Conservation (phyloP, 768 basidiomycete species). For the Boletus fagicola region DNA sequence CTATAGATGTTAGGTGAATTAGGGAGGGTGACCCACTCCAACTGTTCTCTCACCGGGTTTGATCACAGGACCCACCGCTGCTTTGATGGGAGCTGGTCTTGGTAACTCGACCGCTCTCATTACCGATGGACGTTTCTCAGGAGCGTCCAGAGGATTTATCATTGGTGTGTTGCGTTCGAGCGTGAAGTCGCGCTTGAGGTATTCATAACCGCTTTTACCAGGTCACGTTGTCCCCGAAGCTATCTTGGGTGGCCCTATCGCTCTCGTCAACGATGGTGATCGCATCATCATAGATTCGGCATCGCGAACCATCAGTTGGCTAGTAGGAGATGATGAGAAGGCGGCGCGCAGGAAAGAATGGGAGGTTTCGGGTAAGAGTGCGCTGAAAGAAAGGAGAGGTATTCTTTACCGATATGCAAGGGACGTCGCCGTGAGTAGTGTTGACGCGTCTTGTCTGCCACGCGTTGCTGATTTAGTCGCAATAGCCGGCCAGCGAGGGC, state of each 20-base stretch:
- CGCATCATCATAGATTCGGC: constrained; percentile 70
- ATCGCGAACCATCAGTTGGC: constrained; percentile 66
- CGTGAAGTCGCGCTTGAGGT: constrained; percentile 25
- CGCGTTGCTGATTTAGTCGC: constrained; percentile 8
- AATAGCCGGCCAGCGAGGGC: constrained; percentile 75
- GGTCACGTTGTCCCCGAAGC: constrained; percentile 69
- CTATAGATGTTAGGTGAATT: constrained; percentile 45
- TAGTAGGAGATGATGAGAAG: constrained; percentile 67
- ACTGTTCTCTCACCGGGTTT: constrained; percentile 5
- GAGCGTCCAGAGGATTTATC: constrained; percentile 69
- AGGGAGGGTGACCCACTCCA: not conserved
- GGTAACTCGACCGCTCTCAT: constrained; percentile 76
- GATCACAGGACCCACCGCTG: constrained; percentile 66
- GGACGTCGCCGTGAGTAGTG: constrained; percentile 75
- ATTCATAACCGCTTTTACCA: constrained; percentile 36
- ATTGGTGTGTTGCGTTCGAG: constrained; percentile 39
- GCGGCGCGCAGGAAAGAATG: constrained; percentile 59
- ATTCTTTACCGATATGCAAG: constrained; percentile 78
- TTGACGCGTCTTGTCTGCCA: constrained; percentile 1
- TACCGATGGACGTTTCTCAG: constrained; percentile 89
- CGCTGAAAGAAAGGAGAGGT: constrained; percentile 70
- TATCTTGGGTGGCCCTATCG: constrained; percentile 81
- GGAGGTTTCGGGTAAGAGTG: constrained; percentile 62
- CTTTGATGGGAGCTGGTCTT: constrained; percentile 82
- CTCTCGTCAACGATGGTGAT: constrained; percentile 83